Conservation (phyloP, 1,139 yeast genomes). For the Taphrina wiesneri region DNA sequence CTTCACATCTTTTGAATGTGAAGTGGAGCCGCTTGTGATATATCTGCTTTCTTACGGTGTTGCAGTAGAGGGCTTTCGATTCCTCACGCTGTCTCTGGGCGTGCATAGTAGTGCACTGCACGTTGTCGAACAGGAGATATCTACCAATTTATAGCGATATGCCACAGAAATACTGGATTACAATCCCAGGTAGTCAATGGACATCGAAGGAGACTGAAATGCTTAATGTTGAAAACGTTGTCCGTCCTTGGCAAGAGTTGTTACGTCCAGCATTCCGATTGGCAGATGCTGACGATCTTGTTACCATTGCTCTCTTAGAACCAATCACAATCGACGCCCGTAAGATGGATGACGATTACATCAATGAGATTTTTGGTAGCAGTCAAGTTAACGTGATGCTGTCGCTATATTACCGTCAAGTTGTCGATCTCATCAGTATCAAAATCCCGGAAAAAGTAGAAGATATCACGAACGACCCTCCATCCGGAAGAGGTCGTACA, state of each 20-base stretch:
- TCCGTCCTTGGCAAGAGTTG: background rate
- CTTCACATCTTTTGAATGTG: too few species aligned
- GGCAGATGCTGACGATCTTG: background rate
- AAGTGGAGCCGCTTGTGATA: too few species aligned
- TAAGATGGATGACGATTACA: background rate
- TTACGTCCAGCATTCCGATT: background rate
- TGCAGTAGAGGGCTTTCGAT: too few species aligned
- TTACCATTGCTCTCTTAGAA: background rate
- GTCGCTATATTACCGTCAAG: background rate
- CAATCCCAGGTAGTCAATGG: constrained; percentile 1
- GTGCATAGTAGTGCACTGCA: too few species aligned
- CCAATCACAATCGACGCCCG: background rate
- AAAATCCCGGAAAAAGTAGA: background rate
- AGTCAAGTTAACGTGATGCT: background rate
- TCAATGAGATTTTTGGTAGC: background rate
- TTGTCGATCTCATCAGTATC: background rate
- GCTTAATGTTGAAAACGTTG: background rate
- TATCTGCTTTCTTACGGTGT: too few species aligned
- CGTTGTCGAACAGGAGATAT: too few species aligned
- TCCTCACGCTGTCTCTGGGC: too few species aligned
- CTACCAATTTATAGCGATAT: too few species aligned
- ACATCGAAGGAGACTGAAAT: constrained; percentile 4
- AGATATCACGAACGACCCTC: background rate
- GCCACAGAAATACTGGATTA: background rate
- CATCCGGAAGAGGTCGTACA: background rate